Conservation (phyloP, 1,139 yeast genomes). For the Candida anutae region DNA sequence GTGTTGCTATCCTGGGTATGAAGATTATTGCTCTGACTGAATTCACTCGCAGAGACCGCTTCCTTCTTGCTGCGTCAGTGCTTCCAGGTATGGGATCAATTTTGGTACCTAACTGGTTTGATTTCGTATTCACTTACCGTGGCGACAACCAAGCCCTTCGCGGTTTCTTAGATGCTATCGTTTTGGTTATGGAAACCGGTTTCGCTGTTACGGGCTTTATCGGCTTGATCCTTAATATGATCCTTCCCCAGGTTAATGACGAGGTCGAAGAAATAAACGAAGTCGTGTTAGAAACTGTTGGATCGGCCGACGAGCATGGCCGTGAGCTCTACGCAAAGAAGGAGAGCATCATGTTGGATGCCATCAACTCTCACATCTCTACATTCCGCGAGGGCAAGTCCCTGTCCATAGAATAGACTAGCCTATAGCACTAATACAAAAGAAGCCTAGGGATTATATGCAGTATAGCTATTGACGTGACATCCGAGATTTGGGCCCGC, state of each 20-base stretch:
- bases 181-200: slow-evolving; percentile 79
- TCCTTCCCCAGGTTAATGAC: slow-evolving; percentile 66
- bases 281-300: slow-evolving; percentile 38
- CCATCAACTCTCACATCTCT: slow-evolving; percentile 12
- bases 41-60: slow-evolving; percentile 83
- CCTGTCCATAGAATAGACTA: slow-evolving; percentile 2
- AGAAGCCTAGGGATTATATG: too few species aligned
- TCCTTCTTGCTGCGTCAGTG: slow-evolving; percentile 68
- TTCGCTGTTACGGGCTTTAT: slow-evolving; percentile 77
- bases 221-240: slow-evolving; percentile 63
- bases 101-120: slow-evolving; percentile 72
- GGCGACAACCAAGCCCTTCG: slow-evolving; percentile 56
- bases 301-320: slow-evolving; percentile 37
- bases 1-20: slow-evolving; percentile 86
- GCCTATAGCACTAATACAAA: too few species aligned
- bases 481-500: too few species aligned
- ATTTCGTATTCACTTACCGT: slow-evolving; percentile 61
- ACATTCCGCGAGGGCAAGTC: slow-evolving; percentile 6
- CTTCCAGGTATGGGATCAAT: slow-evolving; percentile 76
- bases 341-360: slow-evolving; percentile 26
- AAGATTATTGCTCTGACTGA: slow-evolving; percentile 68
- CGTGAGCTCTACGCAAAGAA: slow-evolving; percentile 29
- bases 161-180: slow-evolving; percentile 77
- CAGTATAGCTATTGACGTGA: too few species aligned
- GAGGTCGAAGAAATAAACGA: slow-evolving; percentile 48